phyloP scores from a whole-genome alignment of 768 basidiomycete genomes.

The Dentipellis fragilis region DNA sequence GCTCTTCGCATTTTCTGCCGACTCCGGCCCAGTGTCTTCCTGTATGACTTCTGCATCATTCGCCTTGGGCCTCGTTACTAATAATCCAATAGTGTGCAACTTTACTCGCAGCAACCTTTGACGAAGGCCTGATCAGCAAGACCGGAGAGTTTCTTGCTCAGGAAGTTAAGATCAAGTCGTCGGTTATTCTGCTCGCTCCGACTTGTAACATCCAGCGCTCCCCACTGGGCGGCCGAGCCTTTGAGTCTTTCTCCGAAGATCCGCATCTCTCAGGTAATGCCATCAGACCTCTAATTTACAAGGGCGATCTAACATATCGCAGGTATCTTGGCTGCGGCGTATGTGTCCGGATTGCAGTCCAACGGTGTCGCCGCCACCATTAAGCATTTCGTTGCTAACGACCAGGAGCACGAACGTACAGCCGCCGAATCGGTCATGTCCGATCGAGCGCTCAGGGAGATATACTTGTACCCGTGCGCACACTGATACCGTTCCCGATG shows the following conservation, averaged over 20 bases:
- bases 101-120: constrained; percentile 61
- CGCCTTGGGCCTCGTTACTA: not conserved
- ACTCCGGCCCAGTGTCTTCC: constrained; percentile 60
- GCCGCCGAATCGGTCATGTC: constrained; percentile 56
- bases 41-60: constrained; percentile 23
- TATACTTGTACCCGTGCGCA: constrained; percentile 61
- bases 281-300: not conserved
- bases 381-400: constrained; percentile 68
- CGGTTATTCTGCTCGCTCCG: constrained; percentile 55
- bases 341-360: constrained; percentile 58
- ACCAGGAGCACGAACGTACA: constrained; percentile 64
- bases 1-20: constrained; percentile 53
- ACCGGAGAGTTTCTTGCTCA: constrained; percentile 52
- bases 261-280: constrained; percentile 48
- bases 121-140: constrained; percentile 41
- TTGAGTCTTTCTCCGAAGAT: constrained; percentile 69
- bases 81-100: constrained; percentile 44
- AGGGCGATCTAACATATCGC: constrained; percentile 2
- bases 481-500: not conserved
- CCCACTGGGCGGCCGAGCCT: constrained; percentile 49
- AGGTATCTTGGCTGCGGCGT: constrained; percentile 55
- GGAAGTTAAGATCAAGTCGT: constrained; percentile 58
- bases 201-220: constrained; percentile 70
- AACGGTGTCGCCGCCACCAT: constrained; percentile 60
- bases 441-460: constrained; percentile 55